Evolutionary conservation across 176 grass and related monocot species (phyloP).

Genomic region (Calamus simplicifolius): DNA sequence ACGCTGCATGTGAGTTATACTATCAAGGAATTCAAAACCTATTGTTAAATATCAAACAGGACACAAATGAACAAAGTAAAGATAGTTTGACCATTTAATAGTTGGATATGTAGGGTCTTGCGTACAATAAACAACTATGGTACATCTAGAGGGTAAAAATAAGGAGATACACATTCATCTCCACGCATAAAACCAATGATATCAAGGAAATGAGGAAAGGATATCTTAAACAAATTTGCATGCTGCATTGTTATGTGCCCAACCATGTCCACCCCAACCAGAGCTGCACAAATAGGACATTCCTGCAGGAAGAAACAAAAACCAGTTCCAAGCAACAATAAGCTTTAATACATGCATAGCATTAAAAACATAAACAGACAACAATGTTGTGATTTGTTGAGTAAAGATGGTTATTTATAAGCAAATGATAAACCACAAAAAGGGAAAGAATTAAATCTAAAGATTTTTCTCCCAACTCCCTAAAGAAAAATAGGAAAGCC

Average conservation of each 20-base stretch:
- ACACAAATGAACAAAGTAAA: neutral
- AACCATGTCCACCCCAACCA: constrained; percentile 11
- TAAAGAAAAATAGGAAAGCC: no score
- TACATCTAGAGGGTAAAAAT: neutral
- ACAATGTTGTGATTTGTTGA: no score
- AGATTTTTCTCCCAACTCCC: no score
- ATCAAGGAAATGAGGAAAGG: neutral
- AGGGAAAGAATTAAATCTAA: no score
- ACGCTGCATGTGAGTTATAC: neutral
- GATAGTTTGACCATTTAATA: no score
- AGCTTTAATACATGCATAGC: neutral
- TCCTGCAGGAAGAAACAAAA: constrained; percentile 2
- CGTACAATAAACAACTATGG: neutral
- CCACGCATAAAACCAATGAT: no score
- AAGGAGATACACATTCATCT: no score
- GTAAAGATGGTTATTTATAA: no score
- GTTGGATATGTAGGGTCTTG: no score
- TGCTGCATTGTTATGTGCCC: constrained; percentile 10
- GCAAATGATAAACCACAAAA: no score
- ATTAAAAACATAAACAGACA: neutral
- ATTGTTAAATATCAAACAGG: neutral
- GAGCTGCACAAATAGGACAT: constrained; percentile 13
- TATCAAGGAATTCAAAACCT: constrained; percentile 3
- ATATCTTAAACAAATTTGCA: constrained; percentile 16
- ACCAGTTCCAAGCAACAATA: neutral